Evolutionary conservation across 805 yeast genomes (phyloP).

Genomic region (Kazachstania psychrophila): DNA sequence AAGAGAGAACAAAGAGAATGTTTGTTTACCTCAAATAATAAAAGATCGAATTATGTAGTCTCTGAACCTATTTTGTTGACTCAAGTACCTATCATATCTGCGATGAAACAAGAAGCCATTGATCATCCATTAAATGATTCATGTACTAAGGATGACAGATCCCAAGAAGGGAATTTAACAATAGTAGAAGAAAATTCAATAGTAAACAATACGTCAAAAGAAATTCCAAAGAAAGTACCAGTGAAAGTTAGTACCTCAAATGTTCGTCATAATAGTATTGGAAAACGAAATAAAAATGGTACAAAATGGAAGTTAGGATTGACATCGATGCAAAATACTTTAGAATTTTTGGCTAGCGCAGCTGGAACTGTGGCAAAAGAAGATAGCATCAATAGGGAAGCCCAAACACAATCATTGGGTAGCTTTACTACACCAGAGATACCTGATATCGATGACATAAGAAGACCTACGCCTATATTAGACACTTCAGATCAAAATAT

Average conservation of each 20-base stretch:
- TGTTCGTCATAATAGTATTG: too few relatives aligned
- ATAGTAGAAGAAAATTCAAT: too few relatives aligned
- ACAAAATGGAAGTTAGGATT: constrained; percentile 23
- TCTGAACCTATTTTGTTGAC: neutral
- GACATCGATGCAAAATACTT: constrained; percentile 46
- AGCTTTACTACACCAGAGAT: neutral
- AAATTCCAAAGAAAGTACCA: too few relatives aligned
- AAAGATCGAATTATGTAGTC: neutral
- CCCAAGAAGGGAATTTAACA: too few relatives aligned
- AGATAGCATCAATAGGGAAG: neutral
- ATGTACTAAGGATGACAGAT: too few relatives aligned
- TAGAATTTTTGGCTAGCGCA: constrained; percentile 65
- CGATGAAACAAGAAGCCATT: neutral
- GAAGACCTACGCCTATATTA: neutral
- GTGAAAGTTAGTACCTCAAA: too few relatives aligned
- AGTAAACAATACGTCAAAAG: too few relatives aligned
- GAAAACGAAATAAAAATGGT: neutral
- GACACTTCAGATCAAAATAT: constrained; percentile 12
- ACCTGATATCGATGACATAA: neutral
- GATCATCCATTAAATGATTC: neutral
- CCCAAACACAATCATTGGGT: neutral
- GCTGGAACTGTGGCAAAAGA: constrained; percentile 59
- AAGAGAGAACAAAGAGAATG: constrained; percentile 76
- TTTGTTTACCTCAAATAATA: constrained; percentile 8
- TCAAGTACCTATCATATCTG: neutral